Percentiles rank a stretch among this genome's conserved stretches.
These are phyloP conservation scores for Lanmaoa rubissima DNA, from an alignment of 768 basidiomycete genomes.

Conservation along the genomic window DNA sequence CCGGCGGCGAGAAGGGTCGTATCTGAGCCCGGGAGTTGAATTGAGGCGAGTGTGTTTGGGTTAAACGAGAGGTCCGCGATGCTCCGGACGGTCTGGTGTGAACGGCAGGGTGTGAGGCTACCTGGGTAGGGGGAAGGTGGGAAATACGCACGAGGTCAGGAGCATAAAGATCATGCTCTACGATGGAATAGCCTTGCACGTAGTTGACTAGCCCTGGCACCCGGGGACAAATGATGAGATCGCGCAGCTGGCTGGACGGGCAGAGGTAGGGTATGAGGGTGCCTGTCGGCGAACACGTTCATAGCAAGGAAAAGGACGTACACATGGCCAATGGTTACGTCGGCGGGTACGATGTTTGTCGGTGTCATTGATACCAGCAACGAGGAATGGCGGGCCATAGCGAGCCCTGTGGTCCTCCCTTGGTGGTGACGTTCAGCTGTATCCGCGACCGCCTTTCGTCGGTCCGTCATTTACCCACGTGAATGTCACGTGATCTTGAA, in stretches of 20 bases:
- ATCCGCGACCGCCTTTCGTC: conserved; percentile 2
- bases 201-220: conserved; percentile 66
- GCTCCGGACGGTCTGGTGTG: conserved; percentile 41
- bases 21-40: conserved; percentile 48
- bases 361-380: conserved; percentile 45
- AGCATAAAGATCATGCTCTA: conserved; percentile 57
- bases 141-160: conserved; percentile 44
- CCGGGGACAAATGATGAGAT: conserved; percentile 73
- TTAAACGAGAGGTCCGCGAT: conserved; percentile 55
- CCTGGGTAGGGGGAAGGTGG: conserved; percentile 11
- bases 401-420: background rate
- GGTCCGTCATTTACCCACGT: conserved; percentile 22
- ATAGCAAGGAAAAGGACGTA: conserved; percentile 32
- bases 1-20: conserved; percentile 72
- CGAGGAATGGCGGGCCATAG: conserved; percentile 49
- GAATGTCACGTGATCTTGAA: conserved; percentile 22
- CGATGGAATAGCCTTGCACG: conserved; percentile 48
- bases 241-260: conserved; percentile 63
- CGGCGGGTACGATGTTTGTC: conserved; percentile 39
- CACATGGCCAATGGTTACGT: conserved; percentile 63
- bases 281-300: background rate
- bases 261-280: conserved; percentile 9
- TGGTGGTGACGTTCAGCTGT: conserved; percentile 8
- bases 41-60: conserved; percentile 63
- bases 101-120: conserved; percentile 14